These are phyloP conservation scores for Zygotorulaspora danielsina DNA, from an alignment of 805 yeast species.

Conservation along the genomic window DNA sequence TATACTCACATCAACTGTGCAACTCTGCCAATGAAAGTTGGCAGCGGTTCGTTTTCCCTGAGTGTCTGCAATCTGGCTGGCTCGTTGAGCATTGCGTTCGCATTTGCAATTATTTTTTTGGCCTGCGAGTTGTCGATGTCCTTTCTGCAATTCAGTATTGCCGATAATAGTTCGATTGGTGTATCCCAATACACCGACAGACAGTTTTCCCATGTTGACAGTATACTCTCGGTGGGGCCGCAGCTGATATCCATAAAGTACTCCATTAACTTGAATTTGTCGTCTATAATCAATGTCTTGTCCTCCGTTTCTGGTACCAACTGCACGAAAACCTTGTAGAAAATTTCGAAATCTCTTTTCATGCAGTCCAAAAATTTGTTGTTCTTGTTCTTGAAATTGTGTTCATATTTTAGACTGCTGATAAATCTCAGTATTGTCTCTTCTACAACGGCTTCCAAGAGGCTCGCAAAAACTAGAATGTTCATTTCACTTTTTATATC, in stretches of 20 bases:
- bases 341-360: constrained; percentile 55
- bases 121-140: constrained; percentile 35
- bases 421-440: constrained; percentile 49
- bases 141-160: constrained; percentile 48
- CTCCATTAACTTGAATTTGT: constrained; percentile 56
- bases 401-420: constrained; percentile 41
- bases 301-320: constrained; percentile 38
- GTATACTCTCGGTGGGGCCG: constrained; percentile 43
- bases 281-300: constrained; percentile 39
- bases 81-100: constrained; percentile 16
- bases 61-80: constrained; percentile 21
- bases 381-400: constrained; percentile 42
- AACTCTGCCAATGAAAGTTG: constrained; percentile 29
- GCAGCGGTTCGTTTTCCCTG: constrained; percentile 19
- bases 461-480: constrained; percentile 49
- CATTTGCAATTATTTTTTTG: constrained; percentile 22
- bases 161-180: constrained; percentile 64
- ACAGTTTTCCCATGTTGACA: constrained; percentile 57
- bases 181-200: constrained; percentile 69
- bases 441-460: constrained; percentile 51
- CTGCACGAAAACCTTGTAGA: constrained; percentile 50
- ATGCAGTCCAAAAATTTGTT: constrained; percentile 47
- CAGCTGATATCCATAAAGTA: constrained; percentile 54
- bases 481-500: constrained; percentile 56
- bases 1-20: constrained; percentile 1